A percentile compares a stretch with the other conserved stretches of the same genome.
phyloP scores from a whole-genome alignment of 495 filamentous ascomycete species.

The Acidomyces sp. region DNA sequence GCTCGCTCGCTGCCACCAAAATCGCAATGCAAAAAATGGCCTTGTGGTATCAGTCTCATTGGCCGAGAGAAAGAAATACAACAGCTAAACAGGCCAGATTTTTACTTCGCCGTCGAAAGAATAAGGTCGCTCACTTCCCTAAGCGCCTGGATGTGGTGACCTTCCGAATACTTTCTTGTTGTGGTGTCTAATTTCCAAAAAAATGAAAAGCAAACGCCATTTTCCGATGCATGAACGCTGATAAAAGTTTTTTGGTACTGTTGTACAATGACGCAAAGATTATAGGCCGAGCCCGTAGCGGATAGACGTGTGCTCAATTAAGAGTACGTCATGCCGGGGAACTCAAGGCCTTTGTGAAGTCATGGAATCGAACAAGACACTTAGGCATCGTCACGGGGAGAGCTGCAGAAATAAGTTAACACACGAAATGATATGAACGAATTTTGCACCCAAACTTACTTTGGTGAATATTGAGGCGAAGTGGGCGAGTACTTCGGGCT shows the following conservation, averaged over 20 bases:
- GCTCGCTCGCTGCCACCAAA: too few species aligned
- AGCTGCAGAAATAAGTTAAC: slow-evolving; percentile 1
- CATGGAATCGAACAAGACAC: slow-evolving; percentile 34
- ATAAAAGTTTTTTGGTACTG: slow-evolving; percentile 5
- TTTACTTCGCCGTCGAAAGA: too few species aligned
- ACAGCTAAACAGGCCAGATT: too few species aligned
- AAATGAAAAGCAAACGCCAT: not conserved
- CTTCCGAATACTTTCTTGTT: not conserved
- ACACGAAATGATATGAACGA: slow-evolving; percentile 23
- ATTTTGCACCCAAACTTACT: slow-evolving; percentile 32
- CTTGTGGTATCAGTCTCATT: not conserved
- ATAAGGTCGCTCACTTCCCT: too few species aligned
- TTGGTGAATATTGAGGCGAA: slow-evolving; percentile 48
- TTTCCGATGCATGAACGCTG: slow-evolving; percentile 2
- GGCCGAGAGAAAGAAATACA: not conserved
- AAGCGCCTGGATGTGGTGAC: too few species aligned
- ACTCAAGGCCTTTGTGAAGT: too few species aligned
- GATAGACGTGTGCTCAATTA: slow-evolving; percentile 19
- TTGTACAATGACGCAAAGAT: not conserved
- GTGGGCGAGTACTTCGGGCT: slow-evolving; percentile 43
- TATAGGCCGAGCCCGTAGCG: not conserved
- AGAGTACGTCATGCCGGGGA: slow-evolving; percentile 17
- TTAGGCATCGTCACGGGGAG: slow-evolving; percentile 33
- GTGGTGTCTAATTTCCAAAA: not conserved
- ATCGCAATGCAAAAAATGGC: not conserved